These are phyloP conservation scores for Areca catechu DNA, from an alignment of 176 grass and related monocot genomes.

Conservation along the genomic window DNA sequence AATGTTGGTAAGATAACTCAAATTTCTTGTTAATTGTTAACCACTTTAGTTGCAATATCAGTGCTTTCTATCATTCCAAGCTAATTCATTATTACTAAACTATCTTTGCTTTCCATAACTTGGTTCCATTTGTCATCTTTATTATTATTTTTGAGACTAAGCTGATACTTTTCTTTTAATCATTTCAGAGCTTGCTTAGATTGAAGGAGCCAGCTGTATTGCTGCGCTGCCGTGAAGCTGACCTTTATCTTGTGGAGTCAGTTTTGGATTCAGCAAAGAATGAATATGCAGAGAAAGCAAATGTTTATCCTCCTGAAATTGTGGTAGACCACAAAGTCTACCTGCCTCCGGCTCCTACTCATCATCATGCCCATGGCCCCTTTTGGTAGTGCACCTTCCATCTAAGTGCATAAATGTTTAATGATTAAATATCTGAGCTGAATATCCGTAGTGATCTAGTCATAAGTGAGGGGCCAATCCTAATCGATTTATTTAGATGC, in stretches of 20 bases:
- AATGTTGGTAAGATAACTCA: too few species aligned
- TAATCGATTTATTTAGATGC: too few species aligned
- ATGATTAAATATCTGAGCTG: neutral
- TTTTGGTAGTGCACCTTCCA: constrained; percentile 48
- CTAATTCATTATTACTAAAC: too few species aligned
- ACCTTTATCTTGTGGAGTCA: constrained; percentile 51
- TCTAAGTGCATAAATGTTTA: neutral
- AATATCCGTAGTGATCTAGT: too few species aligned
- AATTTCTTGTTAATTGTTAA: too few species aligned
- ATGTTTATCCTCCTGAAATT: constrained; percentile 66
- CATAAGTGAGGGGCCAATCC: too few species aligned
- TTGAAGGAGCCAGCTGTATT: constrained; percentile 90
- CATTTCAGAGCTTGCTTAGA: constrained; percentile 59
- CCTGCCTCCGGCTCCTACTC: constrained; percentile 55
- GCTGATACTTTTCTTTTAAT: too few species aligned
- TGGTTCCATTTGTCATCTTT: too few species aligned
- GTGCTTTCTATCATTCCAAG: too few species aligned
- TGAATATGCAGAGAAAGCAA: constrained; percentile 73
- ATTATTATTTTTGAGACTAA: too few species aligned
- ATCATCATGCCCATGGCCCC: constrained; percentile 43
- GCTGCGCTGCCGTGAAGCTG: constrained; percentile 73
- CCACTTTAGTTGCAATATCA: too few species aligned
- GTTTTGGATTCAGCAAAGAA: constrained; percentile 66
- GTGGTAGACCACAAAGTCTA: constrained; percentile 58
- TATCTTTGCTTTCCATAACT: too few species aligned